A percentile compares a stretch with the other conserved stretches of the same genome.
phyloP scores from a whole-genome alignment of 768 basidiomycete genomes.

The Hygrocybe coccinea region DNA sequence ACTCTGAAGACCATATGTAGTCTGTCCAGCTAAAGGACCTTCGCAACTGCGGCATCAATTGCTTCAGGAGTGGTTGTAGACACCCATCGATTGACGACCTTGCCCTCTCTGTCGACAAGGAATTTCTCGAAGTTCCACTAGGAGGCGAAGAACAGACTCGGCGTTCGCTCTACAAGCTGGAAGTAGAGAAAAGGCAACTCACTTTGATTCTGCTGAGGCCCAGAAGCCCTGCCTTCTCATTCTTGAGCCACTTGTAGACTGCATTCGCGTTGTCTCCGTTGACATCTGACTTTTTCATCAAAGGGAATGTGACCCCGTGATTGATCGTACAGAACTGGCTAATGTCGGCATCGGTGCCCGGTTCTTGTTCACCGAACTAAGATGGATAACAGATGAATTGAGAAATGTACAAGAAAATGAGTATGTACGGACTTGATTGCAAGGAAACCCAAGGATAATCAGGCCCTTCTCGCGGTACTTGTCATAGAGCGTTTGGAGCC shows the following conservation, averaged over 20 bases:
- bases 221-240: constrained; percentile 66
- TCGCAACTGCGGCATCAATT: constrained; percentile 60
- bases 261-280: constrained; percentile 83
- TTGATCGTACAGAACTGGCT: constrained; percentile 71
- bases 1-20: neutral
- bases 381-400: neutral
- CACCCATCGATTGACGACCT: constrained; percentile 71
- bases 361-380: constrained; percentile 84
- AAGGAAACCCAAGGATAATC: constrained; percentile 85
- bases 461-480: constrained; percentile 76
- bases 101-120: constrained; percentile 72
- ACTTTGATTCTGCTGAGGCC: constrained; percentile 76
- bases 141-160: neutral
- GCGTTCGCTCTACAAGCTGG: neutral
- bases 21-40: constrained; percentile 40
- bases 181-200: constrained; percentile 13
- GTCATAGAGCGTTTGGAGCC: constrained; percentile 75
- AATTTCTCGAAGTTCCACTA: constrained; percentile 95
- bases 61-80: constrained; percentile 66
- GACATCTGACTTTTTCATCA: constrained; percentile 91
- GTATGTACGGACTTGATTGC: constrained; percentile 66
- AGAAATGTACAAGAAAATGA: neutral
- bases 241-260: constrained; percentile 82
- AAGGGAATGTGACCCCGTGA: constrained; percentile 84
- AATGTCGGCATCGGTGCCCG: constrained; percentile 72